Base-by-base conservation (phyloP, 108 stramenopile species). In the Nitzschia inconspicua region DNA sequence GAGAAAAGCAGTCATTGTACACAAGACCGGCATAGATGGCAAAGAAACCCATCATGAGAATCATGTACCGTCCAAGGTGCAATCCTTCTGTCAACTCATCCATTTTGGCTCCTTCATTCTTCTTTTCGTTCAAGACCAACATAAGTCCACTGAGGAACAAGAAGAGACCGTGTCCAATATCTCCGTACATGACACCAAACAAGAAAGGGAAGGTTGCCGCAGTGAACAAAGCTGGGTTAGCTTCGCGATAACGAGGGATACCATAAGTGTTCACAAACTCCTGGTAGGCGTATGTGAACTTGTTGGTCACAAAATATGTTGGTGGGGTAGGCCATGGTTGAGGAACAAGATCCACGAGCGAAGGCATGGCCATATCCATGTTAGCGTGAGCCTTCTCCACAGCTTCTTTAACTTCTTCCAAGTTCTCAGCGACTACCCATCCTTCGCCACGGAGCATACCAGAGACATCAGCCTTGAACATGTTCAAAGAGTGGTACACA, bases 201-300 rank as follows among this genome's bases (percentile, higher is more conserved):
- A 98, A 76, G 79, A 99, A 99, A 56, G 98, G 98, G 77, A 99
- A 99, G 29, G 97, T 97, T 3, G 95, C 95, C 24, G 96, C 95
- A 22, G 98, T 97, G 65, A 97, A 98, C 27, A 99, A 82, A 6
- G 98, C 98, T 19, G 98, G 98, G 77, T 99, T 99, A 52, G 94
- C 95, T 79, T 99, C 98, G 46, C 91, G 88, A 77, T 99, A 99
- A 57, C 97, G 80, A 16, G 98, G 97, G 39, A 96, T 94, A 79
- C 98, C 97, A 55, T 98, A 99, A 11, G 98, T 99, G 81, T 99
- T 93, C 63, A 99, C 98, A 66, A 99, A 97, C 63, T 95, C 96
- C 71, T 98, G 97, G 82, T 89, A 96, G 3, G 82, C 93, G 42
- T 86, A 86, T 11, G 94, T 97, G 73, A 96, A 96, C 77, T 95